phyloP scores from a whole-genome alignment of 495 filamentous ascomycete genomes.

The Aspergillus haitiensis region DNA sequence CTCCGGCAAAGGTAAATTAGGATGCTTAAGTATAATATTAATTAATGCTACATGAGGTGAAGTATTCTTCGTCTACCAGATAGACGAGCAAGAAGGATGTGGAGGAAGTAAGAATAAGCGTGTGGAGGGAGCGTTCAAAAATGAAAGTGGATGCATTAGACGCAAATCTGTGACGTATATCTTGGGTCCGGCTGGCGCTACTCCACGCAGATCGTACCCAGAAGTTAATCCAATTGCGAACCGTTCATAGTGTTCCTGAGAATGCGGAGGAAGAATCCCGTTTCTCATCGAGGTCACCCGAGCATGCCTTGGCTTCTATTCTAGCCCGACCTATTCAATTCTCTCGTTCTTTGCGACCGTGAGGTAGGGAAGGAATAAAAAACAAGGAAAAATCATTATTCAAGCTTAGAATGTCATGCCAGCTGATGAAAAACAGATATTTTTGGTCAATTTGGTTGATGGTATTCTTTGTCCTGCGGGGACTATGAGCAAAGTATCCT shows the following conservation, averaged over 20 bases:
- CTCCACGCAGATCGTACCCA: neutral
- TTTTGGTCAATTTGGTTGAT: too few species aligned
- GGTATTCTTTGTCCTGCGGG: too few species aligned
- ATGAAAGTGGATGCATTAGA: neutral
- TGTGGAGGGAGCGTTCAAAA: neutral
- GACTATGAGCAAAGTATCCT: too few species aligned
- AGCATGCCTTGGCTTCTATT: neutral
- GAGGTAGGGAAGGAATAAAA: too few species aligned
- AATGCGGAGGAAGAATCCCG: neutral
- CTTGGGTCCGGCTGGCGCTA: neutral
- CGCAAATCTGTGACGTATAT: neutral
- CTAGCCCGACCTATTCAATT: neutral
- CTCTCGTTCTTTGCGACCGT: neutral
- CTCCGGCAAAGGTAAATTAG: neutral
- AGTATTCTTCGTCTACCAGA: neutral
- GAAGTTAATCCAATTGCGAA: neutral
- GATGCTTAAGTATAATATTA: neutral
- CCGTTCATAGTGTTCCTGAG: neutral
- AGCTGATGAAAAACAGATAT: too few species aligned
- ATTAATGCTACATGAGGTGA: neutral
- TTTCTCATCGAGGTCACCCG: neutral
- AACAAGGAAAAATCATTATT: too few species aligned
- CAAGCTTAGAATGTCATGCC: too few species aligned
- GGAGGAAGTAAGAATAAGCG: neutral
- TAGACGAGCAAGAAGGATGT: neutral